Evolutionary conservation across 1,139 yeast genomes (phyloP), one percentile per base, ranked within the genome.

Genomic region (Blastobotrys raffinosifermentans): DNA sequence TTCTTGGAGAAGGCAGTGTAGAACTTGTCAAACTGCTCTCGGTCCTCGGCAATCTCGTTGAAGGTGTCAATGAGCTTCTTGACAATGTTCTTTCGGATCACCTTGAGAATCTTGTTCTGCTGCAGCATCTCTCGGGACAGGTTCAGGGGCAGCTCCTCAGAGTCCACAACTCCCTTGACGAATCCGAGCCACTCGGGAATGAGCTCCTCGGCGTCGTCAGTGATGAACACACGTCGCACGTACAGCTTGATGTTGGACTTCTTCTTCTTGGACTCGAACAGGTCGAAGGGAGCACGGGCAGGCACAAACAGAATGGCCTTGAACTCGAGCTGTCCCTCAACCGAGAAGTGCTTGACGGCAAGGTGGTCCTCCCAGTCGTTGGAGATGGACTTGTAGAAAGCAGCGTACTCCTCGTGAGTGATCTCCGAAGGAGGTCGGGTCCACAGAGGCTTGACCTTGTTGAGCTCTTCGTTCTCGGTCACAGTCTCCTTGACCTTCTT

Each of bases 311-410:
- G 77, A 63, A 93, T 91, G 49, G 98, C 97, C 75, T 84, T 87
- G 80, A 93, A 93, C 74, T 93, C 99, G 61, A 93, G 80, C 75
- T 93, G 98, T 78, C 99, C 99, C 75, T 93, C 99, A 64, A 93
- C 99, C 40, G 96, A 86, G 75, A 93, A 93, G 74, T 93, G 99
- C 80, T 93, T 93, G 57, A 91, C 97, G 53, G 97, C 97, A 66
- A 91, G 80, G 71, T 96, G 99, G 67, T 91, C 98, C 75, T 91
- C 98, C 98, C 98, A 93, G 70, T 93, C 99, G 71, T 93, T 93
- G 43, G 98, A 89, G 61, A 93, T 91, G 38, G 97, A 86, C 77
- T 93, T 93, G 84, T 93, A 93, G 84, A 93, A 93, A 48, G 97
- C 94, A 63, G 93, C 91, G 77, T 93, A 93, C 73, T 93, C 99